Evolutionary conservation across 2,329 filamentous ascomycete species (phyloP), one percentile per base, ranked within the genome.

Genomic region (Fusarium longipes): DNA sequence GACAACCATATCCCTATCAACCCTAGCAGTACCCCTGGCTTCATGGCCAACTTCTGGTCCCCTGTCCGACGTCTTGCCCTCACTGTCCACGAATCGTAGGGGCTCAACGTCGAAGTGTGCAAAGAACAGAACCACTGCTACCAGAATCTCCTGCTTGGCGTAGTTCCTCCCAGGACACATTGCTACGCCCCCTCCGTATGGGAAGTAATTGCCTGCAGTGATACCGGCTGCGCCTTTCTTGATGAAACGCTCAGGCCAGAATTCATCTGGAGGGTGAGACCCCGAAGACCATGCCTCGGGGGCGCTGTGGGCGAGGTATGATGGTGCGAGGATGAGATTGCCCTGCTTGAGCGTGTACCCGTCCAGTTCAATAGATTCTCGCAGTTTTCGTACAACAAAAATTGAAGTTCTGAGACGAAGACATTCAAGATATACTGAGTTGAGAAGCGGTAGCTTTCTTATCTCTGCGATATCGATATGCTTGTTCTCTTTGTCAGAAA

Each of bases 121-220:
- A 33, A 70, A 58, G 52, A 63, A 60, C 0, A 74, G n/a, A 14
- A 63, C 67, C 2, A 67, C 65, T 27, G 68, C 62, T 12, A 63
- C 65, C 11, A 73, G 35, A 10, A 74, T 73, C 59, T 74, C 72
- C 42, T 70, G 71, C 56, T 73, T 74, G 8, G 72, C 72, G 27
- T 72, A 74, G 20, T 73, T 65, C 4, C 71, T 59, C 2, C 72
- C 72, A 1, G 72, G 71, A n/a, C 72, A 74, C 66, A 74, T 74
- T 4, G 67, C 70, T 17, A 57, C 61, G 3, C 72, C 72, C 3
- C 71, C 72, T 17, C 72, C 72, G 11, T 73, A 74, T 7, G 72
- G 72, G 35, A 73, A 74, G 20, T 62, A 73, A 18, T 72, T 70
- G 4, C 69, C 65, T 8, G 65, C 47, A 18, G 64, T 45, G 40